Evolutionary conservation across 371 early-diverging fungal species (phyloP).

Genomic region (Mucor mucedo): DNA sequence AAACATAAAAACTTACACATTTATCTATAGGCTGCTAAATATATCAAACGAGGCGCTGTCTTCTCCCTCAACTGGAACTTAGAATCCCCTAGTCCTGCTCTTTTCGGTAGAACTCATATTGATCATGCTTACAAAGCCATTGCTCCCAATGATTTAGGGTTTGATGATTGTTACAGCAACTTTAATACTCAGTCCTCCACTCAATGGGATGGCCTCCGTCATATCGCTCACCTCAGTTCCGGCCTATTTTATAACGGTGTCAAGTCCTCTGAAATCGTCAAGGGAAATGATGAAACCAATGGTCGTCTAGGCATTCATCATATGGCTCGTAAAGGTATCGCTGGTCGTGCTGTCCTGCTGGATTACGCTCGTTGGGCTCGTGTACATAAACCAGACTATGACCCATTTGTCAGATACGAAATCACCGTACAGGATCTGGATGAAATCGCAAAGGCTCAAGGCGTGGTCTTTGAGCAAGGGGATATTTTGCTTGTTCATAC

Average conservation of each 20-base stretch:
- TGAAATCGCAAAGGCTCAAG: conserved; percentile 40
- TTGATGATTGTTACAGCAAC: conserved; percentile 46
- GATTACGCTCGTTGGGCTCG: conserved; percentile 51
- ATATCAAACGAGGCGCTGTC: conserved; percentile 29
- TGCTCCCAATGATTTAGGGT: conserved; percentile 15
- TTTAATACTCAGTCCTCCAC: conserved; percentile 48
- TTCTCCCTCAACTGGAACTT: conserved; percentile 50
- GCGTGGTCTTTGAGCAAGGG: conserved; percentile 39
- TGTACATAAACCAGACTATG: conserved; percentile 26
- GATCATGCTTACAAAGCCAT: conserved; percentile 29
- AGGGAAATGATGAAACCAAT: not conserved
- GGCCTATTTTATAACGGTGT: conserved; percentile 44
- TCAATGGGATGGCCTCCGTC: conserved; percentile 55
- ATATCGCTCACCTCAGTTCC: conserved; percentile 28
- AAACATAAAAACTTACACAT: not conserved
- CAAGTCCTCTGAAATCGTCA: conserved; percentile 19
- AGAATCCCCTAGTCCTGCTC: conserved; percentile 31
- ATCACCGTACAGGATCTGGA: conserved; percentile 45
- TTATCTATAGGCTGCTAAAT: conserved; percentile 25
- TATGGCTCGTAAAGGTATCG: conserved; percentile 51
- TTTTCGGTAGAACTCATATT: conserved; percentile 35
- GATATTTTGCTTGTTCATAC: conserved; percentile 50
- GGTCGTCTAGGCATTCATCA: conserved; percentile 49
- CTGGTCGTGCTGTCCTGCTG: conserved; percentile 48
- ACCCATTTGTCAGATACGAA: conserved; percentile 39